Conservation (phyloP, 2,329 filamentous ascomycete species). For the Colletotrichum sp. region DNA sequence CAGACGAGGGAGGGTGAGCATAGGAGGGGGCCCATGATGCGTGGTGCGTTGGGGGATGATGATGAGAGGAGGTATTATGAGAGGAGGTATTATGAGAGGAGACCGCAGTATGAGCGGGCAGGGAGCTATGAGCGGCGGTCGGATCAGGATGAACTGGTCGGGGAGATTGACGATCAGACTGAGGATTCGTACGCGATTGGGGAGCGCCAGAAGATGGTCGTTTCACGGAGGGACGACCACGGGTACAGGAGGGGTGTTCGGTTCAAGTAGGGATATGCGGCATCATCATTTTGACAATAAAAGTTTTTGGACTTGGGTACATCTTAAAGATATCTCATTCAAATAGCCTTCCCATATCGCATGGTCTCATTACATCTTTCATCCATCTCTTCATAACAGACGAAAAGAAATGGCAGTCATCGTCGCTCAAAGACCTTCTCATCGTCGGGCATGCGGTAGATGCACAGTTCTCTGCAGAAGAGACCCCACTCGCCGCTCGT, state of each 20-base stretch:
- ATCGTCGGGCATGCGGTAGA: conserved; percentile 64
- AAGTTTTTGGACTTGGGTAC: neutral
- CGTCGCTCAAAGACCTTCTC: conserved; percentile 56
- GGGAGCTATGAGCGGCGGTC: conserved; percentile 3
- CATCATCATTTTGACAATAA: neutral
- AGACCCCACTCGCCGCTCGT: conserved; percentile 78
- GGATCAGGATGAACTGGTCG: neutral
- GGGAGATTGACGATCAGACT: conserved; percentile 2
- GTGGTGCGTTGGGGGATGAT: neutral
- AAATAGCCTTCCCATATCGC: neutral
- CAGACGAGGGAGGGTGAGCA: neutral
- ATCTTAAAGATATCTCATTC: neutral
- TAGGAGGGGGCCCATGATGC: neutral
- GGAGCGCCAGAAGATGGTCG: neutral
- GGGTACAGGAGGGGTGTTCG: neutral
- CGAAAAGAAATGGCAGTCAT: neutral
- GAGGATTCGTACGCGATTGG: neutral
- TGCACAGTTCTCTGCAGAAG: conserved; percentile 76
- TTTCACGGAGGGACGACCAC: neutral
- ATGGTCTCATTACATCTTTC: conserved; percentile 8
- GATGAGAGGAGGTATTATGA: neutral
- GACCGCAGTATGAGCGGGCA: neutral
- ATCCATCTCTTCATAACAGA: neutral
- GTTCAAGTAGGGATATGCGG: neutral
- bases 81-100: neutral